These are phyloP conservation scores for Anthoceros angustus DNA, from an alignment of 225 moss, liverwort and hornwort species.

Conservation along the genomic window DNA sequence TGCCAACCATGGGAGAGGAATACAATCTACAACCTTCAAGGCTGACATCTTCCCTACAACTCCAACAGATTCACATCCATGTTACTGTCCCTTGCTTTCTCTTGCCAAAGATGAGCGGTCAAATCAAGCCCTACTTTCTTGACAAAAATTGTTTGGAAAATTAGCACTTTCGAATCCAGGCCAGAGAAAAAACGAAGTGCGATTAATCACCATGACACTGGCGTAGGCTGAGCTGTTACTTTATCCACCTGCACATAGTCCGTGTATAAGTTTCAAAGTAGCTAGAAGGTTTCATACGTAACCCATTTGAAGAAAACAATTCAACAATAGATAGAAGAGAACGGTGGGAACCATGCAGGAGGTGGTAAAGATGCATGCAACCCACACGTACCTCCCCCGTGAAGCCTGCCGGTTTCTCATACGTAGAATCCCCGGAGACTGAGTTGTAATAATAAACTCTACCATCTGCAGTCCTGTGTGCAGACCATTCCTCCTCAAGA, in stretches of 20 bases:
- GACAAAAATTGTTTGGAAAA: not conserved
- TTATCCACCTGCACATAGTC: constrained; percentile 50
- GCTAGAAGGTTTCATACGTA: constrained; percentile 5
- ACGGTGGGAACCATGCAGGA: not conserved
- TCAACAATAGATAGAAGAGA: not conserved
- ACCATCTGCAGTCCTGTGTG: constrained; percentile 77
- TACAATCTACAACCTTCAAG: constrained; percentile 4
- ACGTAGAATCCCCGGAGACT: constrained; percentile 56
- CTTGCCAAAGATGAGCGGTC: constrained; percentile 4
- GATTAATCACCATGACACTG: constrained; percentile 76
- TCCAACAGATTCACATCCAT: constrained; percentile 6
- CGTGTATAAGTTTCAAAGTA: constrained; percentile 5
- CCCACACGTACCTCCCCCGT: constrained; percentile 68
- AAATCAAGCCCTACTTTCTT: constrained; percentile 5
- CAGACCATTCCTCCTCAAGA: constrained; percentile 62
- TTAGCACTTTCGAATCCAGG: constrained; percentile 27
- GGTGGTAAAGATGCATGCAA: constrained; percentile 7
- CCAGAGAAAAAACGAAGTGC: constrained; percentile 26
- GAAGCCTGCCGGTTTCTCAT: constrained; percentile 62
- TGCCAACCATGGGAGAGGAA: constrained; percentile 5
- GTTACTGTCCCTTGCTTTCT: constrained; percentile 5
- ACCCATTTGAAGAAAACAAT: not conserved
- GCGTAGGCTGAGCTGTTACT: constrained; percentile 70
- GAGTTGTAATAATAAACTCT: constrained; percentile 74
- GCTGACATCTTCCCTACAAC: constrained; percentile 6